A percentile compares a stretch with the other conserved stretches of the same genome.
Evolutionary conservation across 331 rosid genomes (phyloP).

Genomic region (Phaseolus coccineus): DNA sequence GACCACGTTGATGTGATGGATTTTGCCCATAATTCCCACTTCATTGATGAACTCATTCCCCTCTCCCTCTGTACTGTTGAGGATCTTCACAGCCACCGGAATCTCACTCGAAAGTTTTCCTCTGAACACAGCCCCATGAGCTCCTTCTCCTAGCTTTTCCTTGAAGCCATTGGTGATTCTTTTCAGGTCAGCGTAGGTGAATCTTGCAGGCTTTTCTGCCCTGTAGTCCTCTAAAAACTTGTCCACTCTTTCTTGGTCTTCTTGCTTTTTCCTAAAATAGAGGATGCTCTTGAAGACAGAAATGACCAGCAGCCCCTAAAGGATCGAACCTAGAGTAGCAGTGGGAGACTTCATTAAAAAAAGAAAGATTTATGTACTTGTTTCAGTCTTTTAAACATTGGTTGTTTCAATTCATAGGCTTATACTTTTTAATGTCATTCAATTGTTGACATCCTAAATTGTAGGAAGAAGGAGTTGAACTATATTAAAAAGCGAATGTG

Average conservation of each 20-base stretch:
- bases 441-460: too few species aligned
- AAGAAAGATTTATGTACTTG: too few species aligned
- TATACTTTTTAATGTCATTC: too few species aligned
- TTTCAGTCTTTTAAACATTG: too few species aligned
- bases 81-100: slow-evolving; percentile 32
- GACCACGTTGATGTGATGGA: slow-evolving; percentile 39
- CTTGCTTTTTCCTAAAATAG: slow-evolving; percentile 18
- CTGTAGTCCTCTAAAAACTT: slow-evolving; percentile 36
- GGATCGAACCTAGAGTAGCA: slow-evolving; percentile 17
- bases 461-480: too few species aligned
- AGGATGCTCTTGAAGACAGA: not conserved
- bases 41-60: slow-evolving; percentile 42
- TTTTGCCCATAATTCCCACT: slow-evolving; percentile 40
- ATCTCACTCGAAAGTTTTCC: slow-evolving; percentile 32
- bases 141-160: slow-evolving; percentile 14
- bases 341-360: not conserved
- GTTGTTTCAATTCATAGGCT: too few species aligned
- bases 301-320: not conserved
- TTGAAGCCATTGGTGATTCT: slow-evolving; percentile 33
- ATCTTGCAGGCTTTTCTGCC: slow-evolving; percentile 36
- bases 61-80: slow-evolving; percentile 1
- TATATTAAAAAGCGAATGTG: too few species aligned
- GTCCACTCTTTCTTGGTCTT: slow-evolving; percentile 34
- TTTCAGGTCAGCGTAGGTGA: slow-evolving; percentile 30
- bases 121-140: slow-evolving; percentile 29